Percentiles rank a stretch among this genome's conserved stretches.
These are phyloP conservation scores for Rhododendron kiyosumense DNA, from an alignment of 148 eudicot genomes.

Conservation along the genomic window DNA sequence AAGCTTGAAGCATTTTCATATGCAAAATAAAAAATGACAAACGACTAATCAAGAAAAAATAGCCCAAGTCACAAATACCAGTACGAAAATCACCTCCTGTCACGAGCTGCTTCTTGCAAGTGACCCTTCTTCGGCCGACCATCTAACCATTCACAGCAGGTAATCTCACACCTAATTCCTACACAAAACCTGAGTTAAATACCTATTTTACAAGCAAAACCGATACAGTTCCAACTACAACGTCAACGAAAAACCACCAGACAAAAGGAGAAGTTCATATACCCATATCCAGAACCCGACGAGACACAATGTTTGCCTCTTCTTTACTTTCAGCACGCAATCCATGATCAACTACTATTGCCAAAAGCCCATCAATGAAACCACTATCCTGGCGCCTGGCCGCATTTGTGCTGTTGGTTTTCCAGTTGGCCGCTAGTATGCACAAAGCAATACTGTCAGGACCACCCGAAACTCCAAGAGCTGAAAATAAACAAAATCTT, in stretches of 20 bases:
- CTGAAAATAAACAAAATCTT: conserved; percentile 34
- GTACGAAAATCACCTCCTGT: conserved; percentile 54
- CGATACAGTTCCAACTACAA: not conserved
- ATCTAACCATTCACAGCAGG: conserved; percentile 64
- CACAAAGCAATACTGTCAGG: conserved; percentile 96
- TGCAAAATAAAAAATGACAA: not conserved
- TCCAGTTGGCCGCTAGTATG: conserved; percentile 71
- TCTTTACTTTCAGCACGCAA: conserved; percentile 74
- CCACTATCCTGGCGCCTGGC: conserved; percentile 29
- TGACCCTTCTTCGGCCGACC: conserved; percentile 79
- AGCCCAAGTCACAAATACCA: not conserved
- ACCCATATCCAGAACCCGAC: conserved; percentile 74
- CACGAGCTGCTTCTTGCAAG: conserved; percentile 91
- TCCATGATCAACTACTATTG: conserved; percentile 86
- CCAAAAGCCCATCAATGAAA: conserved; percentile 68
- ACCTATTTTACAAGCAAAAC: conserved; percentile 10
- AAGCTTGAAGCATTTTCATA: not conserved
- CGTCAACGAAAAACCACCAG: conserved; percentile 7
- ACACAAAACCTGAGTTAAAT: conserved; percentile 37
- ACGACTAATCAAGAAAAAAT: not conserved
- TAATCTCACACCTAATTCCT: conserved; percentile 85
- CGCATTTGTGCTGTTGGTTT: conserved; percentile 24
- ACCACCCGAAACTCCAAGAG: conserved; percentile 94
- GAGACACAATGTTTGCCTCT: conserved; percentile 65
- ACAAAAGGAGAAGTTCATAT: conserved; percentile 13